phyloP scores from a whole-genome alignment of 768 basidiomycete genomes.

The Podaxis sp. region DNA sequence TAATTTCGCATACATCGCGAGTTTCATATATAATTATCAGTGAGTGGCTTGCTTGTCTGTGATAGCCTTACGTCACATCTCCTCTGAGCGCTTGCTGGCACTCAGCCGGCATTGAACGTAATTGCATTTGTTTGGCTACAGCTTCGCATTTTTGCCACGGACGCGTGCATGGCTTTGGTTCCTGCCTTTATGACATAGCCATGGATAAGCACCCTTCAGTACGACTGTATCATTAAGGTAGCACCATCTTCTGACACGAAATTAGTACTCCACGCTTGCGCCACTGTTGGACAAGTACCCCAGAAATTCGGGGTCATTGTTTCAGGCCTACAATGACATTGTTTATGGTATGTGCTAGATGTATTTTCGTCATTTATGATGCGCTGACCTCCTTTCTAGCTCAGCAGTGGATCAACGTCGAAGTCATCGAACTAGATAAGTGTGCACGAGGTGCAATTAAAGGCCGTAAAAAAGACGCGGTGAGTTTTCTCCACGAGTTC shows the following conservation, averaged over 20 bases:
- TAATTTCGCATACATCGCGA: background rate
- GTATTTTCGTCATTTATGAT: background rate
- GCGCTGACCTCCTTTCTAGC: slow-evolving; percentile 36
- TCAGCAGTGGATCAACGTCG: slow-evolving; percentile 69
- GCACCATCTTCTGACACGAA: slow-evolving; percentile 2
- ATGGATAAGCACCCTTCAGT: slow-evolving; percentile 32
- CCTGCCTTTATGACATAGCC: background rate
- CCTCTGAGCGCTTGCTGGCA: too few species aligned
- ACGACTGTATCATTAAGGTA: slow-evolving; percentile 5
- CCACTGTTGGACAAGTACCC: slow-evolving; percentile 60
- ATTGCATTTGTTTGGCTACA: background rate
- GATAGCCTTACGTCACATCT: background rate
- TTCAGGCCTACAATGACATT: slow-evolving; percentile 78
- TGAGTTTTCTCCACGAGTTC: slow-evolving; percentile 24
- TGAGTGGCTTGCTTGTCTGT: background rate
- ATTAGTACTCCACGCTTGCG: slow-evolving; percentile 46
- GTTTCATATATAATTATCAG: background rate
- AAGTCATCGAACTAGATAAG: slow-evolving; percentile 58
- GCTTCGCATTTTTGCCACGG: background rate
- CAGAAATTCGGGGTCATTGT: slow-evolving; percentile 53
- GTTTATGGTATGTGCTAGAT: slow-evolving; percentile 44
- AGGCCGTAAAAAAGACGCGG: slow-evolving; percentile 54
- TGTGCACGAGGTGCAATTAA: slow-evolving; percentile 57
- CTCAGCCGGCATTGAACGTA: background rate
- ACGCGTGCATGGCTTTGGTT: background rate